Base-by-base conservation (phyloP, 2,329 filamentous ascomycete genomes). In the Kalmusia sp. region DNA sequence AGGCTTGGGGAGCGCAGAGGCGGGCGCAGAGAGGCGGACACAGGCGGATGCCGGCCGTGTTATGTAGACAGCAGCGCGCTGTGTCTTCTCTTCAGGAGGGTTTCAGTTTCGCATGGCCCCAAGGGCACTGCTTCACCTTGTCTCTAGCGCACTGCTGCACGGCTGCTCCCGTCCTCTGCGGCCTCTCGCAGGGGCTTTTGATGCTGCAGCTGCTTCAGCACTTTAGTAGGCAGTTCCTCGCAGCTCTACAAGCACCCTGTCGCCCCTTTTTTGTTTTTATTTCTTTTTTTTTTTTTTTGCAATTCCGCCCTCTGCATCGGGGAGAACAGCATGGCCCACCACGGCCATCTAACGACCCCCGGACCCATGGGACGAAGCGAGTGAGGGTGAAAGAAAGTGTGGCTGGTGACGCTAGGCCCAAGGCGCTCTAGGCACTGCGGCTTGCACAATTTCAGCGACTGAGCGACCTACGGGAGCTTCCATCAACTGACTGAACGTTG, bases 81-180 rank as follows among this genome's bases (percentile, higher is more conserved):
- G 34, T 19, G 19, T n/a, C 40, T 27, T 24, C 28, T 38, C 37
- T 30, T 55, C 55, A 61, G 59, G 59, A 58, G 58, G 31, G 59
- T 64, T 64, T 63, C 59, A 64, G 52, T 58, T 57, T 53, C 35
- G 58, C 62, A 58, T 59, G 59, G 50, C 50, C 49, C 48, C 44
- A 31, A n/a, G 49, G 22, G 34, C 27, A n/a, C 17, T 45, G 51
- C 51, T 46, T 50, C 52, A 54, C 46, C 52, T 34, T 41, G 41
- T 46, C 22, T 49, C 46, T 54, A 49, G 46, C 40, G 45, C 51
- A 37, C 9, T 30, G 28, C 34, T 40, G 24, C 38, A 47, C 47
- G 55, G 58, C 50, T 58, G 51, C 52, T 58, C 55, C 52, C 45
- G 55, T 21, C 43, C 27, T 48, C 17, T 14, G 25, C 25, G 28